Base-by-base conservation (phyloP, 2,329 filamentous ascomycete genomes). In the Triangularia setosa region DNA sequence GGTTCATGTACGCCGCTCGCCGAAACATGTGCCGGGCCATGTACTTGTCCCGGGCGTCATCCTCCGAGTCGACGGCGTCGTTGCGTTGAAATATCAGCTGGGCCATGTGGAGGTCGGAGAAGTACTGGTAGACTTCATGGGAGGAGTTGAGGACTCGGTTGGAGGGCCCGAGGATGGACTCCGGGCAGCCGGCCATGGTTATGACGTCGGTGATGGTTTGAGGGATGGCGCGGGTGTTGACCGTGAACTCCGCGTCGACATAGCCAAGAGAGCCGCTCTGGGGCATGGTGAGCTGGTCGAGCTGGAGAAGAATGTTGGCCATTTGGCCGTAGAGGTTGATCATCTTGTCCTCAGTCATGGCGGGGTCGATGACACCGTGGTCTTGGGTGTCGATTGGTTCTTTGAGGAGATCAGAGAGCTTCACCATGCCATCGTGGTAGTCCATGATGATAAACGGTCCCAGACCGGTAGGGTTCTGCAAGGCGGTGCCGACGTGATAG, bases 1-100 rank as follows among this genome's bases (percentile, higher is more conserved):
- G 48, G 24, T 58, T 62, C 9, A 58, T 58, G 58, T 67, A 69
- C 4, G 73, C 74, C 4, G 78, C 62, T 52, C 68, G 75, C 4
- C 75, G 77, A 64, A 81, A 80, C 0, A 81, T 66, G 24, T 77
- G 74, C 3, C 78, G 77, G 4, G 77, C 75, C 2, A 80, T 73
- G 60, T 79, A 80, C 64, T 81, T 81, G 25, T 76, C 77, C 3
- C 76, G 72, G 57, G 74, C 77, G 63, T 82, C 79, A 14, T 78
- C 75, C 24, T 74, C 77, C 1, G 73, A 71, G 0, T 64, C 61
- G 2, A 79, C 69, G 0, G 75, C 67, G 48, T 79, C 74, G 65
- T 81, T 80, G 58, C 74, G 76, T 67, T 81, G 78, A 61, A 78
- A 79, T 9, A 73, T 18, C 2, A 80, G 70, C 16, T 77, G 75